These are phyloP conservation scores for Anisodus tanguticus DNA, from an alignment of 257 asterid genomes.

Conservation along the genomic window DNA sequence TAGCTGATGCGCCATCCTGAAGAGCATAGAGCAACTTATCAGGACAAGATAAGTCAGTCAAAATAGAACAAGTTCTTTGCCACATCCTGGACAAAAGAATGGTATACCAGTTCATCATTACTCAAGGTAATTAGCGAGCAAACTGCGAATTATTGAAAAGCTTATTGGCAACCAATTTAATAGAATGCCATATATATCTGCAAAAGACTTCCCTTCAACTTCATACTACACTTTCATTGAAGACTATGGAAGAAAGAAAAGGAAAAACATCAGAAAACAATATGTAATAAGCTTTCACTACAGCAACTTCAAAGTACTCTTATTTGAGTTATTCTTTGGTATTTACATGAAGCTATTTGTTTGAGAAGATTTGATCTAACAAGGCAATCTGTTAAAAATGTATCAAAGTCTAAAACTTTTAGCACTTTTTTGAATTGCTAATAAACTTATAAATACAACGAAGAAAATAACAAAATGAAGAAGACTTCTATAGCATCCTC, in stretches of 20 bases:
- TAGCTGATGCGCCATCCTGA: slow-evolving; percentile 81
- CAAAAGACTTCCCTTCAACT: slow-evolving; percentile 15
- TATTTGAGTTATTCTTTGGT: neutral
- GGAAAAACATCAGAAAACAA: slow-evolving; percentile 5
- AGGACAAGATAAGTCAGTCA: slow-evolving; percentile 18
- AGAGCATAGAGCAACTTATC: slow-evolving; percentile 24
- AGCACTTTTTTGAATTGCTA: neutral
- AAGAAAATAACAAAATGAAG: slow-evolving; percentile 5
- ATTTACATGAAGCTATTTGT: neutral
- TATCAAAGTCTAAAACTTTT: neutral
- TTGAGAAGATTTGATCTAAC: neutral
- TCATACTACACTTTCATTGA: neutral
- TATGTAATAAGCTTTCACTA: neutral
- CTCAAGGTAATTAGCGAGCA: neutral
- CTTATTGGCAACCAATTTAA: neutral
- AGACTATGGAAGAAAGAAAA: slow-evolving; percentile 4
- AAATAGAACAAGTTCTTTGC: neutral
- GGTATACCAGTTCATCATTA: neutral
- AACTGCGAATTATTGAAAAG: neutral
- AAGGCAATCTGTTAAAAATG: neutral
- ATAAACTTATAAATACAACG: neutral
- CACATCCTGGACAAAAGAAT: slow-evolving; percentile 24
- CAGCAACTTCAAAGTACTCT: neutral
- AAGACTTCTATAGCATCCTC: neutral
- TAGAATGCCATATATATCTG: neutral